Evolutionary conservation across 1,139 yeast species (phyloP), one percentile per base, ranked within the genome.

Genomic region (Sugiyamaella grinbergsii): DNA sequence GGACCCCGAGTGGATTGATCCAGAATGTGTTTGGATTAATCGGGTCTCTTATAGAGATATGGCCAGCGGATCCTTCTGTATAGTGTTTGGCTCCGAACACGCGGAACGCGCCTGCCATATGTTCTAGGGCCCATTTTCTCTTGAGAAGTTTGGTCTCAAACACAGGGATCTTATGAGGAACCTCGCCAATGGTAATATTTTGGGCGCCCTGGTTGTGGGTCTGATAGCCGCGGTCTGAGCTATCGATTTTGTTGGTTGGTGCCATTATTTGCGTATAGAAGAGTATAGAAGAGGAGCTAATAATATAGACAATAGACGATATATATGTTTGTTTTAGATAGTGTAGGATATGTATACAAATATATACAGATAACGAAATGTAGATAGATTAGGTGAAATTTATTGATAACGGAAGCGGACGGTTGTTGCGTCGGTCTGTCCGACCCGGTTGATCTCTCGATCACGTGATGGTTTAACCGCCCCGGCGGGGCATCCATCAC

Each of bases 81-180:
- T 72, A 86, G 10, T 87, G 88, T 58, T 78, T 79, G 58, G 93
- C 76, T 5, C 87, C 87, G 67, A 86, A 85, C 1, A 83, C 80
- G 53, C 95, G 75, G 70, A 86, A 87, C 0, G 91, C 91, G 15
- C 82, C 91, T 1, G 95, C 95, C 83, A 84, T 79, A 62, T 86
- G 94, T 64, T 85, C 80, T 52, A 80, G 71, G 59, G 80, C 71
- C 84, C 85, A 83, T 63, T 76, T 70, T 52, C 91, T 73, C 63
- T 84, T 76, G 24, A 50, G 16, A 11, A 39, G 15, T 16, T 44
- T 45, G 48, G 75, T 75, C 61, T 79, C 80, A 63, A 83, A 82
- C 42, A 62, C 60, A 4, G 91, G 90, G 24, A 75, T 62, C 34
- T 58, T 59, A 53, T 59, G 58, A 2, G 68, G 68, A 3, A 54